Percentiles rank a stretch among this genome's conserved stretches.
These are phyloP conservation scores for Phaeosphaeria sp. DNA, from an alignment of 2,329 filamentous ascomycete species.

Conservation along the genomic window DNA sequence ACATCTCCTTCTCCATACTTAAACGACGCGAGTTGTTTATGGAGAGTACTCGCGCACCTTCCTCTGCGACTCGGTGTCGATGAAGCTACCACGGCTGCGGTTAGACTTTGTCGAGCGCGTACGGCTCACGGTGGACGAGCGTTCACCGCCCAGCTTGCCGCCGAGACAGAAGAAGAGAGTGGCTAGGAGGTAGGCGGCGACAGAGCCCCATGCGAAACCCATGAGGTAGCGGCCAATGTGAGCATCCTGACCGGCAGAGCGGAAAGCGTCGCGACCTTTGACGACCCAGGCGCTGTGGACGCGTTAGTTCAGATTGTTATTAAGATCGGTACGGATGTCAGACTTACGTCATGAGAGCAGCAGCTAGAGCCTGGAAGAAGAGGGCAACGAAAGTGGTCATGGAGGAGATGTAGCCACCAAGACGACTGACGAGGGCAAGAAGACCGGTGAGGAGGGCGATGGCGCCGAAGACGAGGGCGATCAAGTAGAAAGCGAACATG, in stretches of 20 bases:
- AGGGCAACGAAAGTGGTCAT: constrained; percentile 65
- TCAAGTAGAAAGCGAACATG: constrained; percentile 89
- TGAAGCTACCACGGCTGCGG: constrained; percentile 57
- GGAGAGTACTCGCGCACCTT: constrained; percentile 68
- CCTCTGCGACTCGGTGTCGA: constrained; percentile 63
- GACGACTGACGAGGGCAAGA: constrained; percentile 72
- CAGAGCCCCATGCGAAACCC: constrained; percentile 78
- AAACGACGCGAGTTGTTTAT: constrained; percentile 49
- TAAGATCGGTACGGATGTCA: constrained; percentile 1
- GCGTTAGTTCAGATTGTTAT: constrained; percentile 1
- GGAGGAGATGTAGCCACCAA: constrained; percentile 72
- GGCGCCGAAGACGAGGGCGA: constrained; percentile 79
- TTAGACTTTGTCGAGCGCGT: constrained; percentile 57
- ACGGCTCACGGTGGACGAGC: constrained; percentile 45
- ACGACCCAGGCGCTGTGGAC: constrained; percentile 69
- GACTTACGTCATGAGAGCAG: constrained; percentile 77
- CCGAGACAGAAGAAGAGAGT: constrained; percentile 72
- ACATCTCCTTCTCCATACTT: neutral
- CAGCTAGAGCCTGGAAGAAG: constrained; percentile 72
- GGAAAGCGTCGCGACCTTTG: constrained; percentile 72
- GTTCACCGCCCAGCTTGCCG: constrained; percentile 58
- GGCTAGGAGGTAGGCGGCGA: constrained; percentile 70
- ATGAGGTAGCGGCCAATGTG: constrained; percentile 72
- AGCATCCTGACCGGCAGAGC: constrained; percentile 61
- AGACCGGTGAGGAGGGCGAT: constrained; percentile 71